Evolutionary conservation across 2,329 filamentous ascomycete species (phyloP).

Genomic region (Neonectria punicea): DNA sequence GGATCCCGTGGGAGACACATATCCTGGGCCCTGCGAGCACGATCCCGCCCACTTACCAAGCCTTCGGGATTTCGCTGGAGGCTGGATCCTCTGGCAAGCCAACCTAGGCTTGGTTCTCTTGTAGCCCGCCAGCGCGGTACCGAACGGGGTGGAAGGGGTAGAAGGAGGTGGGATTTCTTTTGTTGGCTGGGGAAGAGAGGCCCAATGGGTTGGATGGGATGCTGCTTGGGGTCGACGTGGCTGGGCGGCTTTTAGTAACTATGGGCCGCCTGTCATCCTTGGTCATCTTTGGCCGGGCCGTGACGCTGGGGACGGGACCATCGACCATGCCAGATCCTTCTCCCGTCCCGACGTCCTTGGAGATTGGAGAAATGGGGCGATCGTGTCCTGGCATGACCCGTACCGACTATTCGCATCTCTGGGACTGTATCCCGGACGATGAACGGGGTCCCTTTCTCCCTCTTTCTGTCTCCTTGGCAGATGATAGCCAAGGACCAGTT

Average conservation of each 20-base stretch:
- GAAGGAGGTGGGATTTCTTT: slow-evolving; percentile 12
- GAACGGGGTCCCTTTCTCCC: neutral
- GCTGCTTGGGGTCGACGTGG: slow-evolving; percentile 1
- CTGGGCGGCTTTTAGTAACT: neutral
- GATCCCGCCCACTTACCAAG: slow-evolving; percentile 44
- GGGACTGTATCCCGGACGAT: neutral
- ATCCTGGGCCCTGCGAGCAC: slow-evolving; percentile 29
- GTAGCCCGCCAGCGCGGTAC: slow-evolving; percentile 32
- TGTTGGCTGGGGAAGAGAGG: neutral
- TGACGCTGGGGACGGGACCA: slow-evolving; percentile 1
- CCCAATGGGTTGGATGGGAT: slow-evolving; percentile 2
- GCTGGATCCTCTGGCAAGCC: slow-evolving; percentile 29
- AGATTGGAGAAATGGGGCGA: neutral
- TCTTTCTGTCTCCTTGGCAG: neutral
- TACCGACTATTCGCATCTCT: neutral
- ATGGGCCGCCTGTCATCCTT: neutral
- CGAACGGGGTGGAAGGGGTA: slow-evolving; percentile 23
- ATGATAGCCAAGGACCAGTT: neutral
- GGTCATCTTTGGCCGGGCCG: neutral
- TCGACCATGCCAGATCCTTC: slow-evolving; percentile 3
- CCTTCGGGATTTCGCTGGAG: slow-evolving; percentile 38
- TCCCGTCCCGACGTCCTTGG: neutral
- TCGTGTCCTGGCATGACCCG: neutral
- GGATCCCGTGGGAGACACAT: neutral
- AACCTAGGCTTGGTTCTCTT: slow-evolving; percentile 14